A percentile compares a stretch with the other conserved stretches of the same genome.
Evolutionary conservation across 352 stramenopile species (phyloP).

Genomic region (Albugo laibachii): DNA sequence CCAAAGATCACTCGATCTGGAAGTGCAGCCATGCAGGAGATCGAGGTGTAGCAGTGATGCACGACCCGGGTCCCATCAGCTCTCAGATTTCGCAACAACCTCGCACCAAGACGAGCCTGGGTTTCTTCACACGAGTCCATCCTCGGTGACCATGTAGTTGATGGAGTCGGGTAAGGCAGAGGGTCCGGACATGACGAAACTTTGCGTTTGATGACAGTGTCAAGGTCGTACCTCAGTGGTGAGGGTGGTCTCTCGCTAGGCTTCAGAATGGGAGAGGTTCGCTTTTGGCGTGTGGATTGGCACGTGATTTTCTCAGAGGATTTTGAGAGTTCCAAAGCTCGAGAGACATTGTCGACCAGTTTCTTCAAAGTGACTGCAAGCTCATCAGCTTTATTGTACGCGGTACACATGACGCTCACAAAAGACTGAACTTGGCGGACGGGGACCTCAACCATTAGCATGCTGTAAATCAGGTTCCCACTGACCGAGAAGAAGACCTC

Average conservation of each 20-base stretch:
- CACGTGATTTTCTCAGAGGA: slow-evolving; percentile 14
- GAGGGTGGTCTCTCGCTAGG: slow-evolving; percentile 12
- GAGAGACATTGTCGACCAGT: slow-evolving; percentile 62
- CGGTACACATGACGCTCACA: slow-evolving; percentile 62
- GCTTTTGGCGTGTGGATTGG: background rate
- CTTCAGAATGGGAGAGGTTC: background rate
- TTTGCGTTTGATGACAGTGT: slow-evolving; percentile 60
- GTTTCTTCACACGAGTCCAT: too few species aligned
- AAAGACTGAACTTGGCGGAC: slow-evolving; percentile 56
- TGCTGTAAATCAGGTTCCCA: slow-evolving; percentile 66
- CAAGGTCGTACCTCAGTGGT: slow-evolving; percentile 34
- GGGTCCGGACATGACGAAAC: slow-evolving; percentile 17
- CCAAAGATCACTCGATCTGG: slow-evolving; percentile 30
- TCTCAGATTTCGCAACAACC: too few species aligned
- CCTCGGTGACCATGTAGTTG: too few species aligned
- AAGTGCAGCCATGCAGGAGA: slow-evolving; percentile 33
- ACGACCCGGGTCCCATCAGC: too few species aligned
- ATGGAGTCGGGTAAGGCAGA: too few species aligned
- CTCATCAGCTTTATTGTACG: slow-evolving; percentile 54
- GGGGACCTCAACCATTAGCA: slow-evolving; percentile 63
- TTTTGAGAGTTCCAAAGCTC: slow-evolving; percentile 59
- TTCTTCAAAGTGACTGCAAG: slow-evolving; percentile 51
- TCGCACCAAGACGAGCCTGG: too few species aligned
- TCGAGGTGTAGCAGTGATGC: slow-evolving; percentile 9
- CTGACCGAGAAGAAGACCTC: slow-evolving; percentile 71